Percentiles rank a stretch among this genome's conserved stretches.
Conservation (phyloP, 164 flowering plant genomes). For the Magnolia officinalis region DNA sequence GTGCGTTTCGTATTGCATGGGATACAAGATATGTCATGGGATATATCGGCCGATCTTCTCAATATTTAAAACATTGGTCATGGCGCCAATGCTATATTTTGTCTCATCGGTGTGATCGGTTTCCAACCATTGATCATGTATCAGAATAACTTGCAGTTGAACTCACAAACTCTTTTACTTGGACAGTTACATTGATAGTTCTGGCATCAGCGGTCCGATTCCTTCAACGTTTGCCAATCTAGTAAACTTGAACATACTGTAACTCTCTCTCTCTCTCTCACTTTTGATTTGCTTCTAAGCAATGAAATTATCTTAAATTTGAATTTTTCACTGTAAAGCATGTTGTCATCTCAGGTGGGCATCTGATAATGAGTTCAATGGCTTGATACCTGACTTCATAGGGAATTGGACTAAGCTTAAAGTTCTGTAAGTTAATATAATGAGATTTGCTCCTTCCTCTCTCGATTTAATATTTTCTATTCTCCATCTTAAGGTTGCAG, state of each 20-base stretch:
- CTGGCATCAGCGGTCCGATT: slow-evolving; percentile 40
- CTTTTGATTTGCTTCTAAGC: no score
- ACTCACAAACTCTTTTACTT: no score
- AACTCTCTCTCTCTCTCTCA: slow-evolving; percentile 5
- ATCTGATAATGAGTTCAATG: slow-evolving; percentile 57
- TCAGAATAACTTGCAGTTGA: no score
- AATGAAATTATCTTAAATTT: neutral
- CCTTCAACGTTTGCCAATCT: slow-evolving; percentile 37
- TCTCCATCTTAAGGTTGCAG: neutral
- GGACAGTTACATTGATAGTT: slow-evolving; percentile 33
- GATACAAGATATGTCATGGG: no score
- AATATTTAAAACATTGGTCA: no score
- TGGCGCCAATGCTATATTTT: no score
- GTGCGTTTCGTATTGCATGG: no score
- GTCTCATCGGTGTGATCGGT: no score
- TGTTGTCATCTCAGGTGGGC: slow-evolving; percentile 48
- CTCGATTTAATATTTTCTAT: neutral
- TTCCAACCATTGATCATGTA: no score
- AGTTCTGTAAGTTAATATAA: slow-evolving; percentile 28
- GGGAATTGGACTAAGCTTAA: slow-evolving; percentile 59
- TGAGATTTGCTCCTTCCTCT: neutral
- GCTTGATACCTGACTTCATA: slow-evolving; percentile 68
- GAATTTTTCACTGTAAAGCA: neutral
- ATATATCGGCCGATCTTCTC: no score
- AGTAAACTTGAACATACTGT: slow-evolving; percentile 26